Evolutionary conservation across 1,284 basidiomycete species (phyloP), one percentile per base, ranked within the genome.

Genomic region (Vanrija sp.): DNA sequence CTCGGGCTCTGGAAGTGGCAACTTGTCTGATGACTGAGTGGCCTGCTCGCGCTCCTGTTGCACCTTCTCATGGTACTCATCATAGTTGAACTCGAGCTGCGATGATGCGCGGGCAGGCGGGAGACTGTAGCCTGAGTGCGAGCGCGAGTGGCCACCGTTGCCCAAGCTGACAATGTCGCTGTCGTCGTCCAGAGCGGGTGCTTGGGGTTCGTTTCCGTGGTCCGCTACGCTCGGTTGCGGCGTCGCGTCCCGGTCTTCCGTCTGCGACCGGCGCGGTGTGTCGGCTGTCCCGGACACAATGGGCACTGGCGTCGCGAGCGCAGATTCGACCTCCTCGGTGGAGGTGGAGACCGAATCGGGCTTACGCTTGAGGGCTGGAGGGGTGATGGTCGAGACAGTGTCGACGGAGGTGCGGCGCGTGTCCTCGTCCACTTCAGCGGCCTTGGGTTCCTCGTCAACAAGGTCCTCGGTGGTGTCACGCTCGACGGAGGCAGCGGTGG

Each of bases 61-160:
- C 34, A 34, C 34, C 34, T 34, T 34, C 45, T 61, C 59, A 10
- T 54, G 53, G 16, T 58, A 51, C 23, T 61, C 59, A 16, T 61
- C 59, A 42, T 52, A 61, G n/a, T 55, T 44, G 46, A 61, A 61
- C 53, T 61, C 59, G 18, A 61, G 51, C 42, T 61, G 55, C 15
- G 55, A 57, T 4, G 55, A 57, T 1, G 59, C 59, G 5, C 59
- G 55, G 0, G 59, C 59, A 18, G 59, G 59, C 2, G 59, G 59
- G 53, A 61, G 52, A 6, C 46, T 50, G 10, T 43, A 52, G 15
- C 55, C 34, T 12, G 34, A 47, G 48, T 61, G 55, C 3, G 55
- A 54, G 26, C 23, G 23, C 1, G 53, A 21, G 38, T 57, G 49
- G 50, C 51, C 52, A 12, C 29, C 42, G 44, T 34, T 42, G 38